Evolutionary conservation across 1,139 yeast genomes (phyloP).

Genomic region (Nakaseomyces glabratus): DNA sequence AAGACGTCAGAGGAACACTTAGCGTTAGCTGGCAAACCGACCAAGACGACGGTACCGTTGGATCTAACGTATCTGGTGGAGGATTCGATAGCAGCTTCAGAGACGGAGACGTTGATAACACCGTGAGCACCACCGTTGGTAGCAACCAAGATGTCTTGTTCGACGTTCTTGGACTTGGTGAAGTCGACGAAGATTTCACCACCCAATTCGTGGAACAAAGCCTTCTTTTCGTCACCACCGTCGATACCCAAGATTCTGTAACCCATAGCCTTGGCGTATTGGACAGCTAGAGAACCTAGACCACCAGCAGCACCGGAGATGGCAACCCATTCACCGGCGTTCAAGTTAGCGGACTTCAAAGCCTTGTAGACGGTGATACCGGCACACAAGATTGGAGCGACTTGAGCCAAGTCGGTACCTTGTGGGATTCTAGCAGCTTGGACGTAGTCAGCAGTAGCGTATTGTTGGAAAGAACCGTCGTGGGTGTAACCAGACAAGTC

Average conservation of each 20-base stretch:
- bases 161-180: constrained; percentile 43
- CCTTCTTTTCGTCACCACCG: constrained; percentile 52
- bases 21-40: constrained; percentile 57
- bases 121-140: constrained; percentile 59
- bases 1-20: constrained; percentile 46
- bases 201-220: constrained; percentile 43
- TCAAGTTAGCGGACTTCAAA: constrained; percentile 47
- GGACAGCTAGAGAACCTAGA: constrained; percentile 55
- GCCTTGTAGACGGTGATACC: constrained; percentile 65
- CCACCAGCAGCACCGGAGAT: constrained; percentile 64
- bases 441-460: constrained; percentile 58
- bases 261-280: constrained; percentile 60
- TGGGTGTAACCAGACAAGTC: constrained; percentile 61
- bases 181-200: constrained; percentile 52
- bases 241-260: constrained; percentile 53
- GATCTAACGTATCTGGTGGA: constrained; percentile 50
- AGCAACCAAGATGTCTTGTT: constrained; percentile 40
- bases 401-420: constrained; percentile 49
- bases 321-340: constrained; percentile 56
- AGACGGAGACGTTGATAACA: constrained; percentile 53
- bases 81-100: constrained; percentile 48
- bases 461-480: constrained; percentile 61
- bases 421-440: constrained; percentile 55
- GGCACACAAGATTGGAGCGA: constrained; percentile 58
- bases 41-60: constrained; percentile 52